Evolutionary conservation across 306 rosid species (phyloP).

Genomic region (Vigna reflexopilosa): DNA sequence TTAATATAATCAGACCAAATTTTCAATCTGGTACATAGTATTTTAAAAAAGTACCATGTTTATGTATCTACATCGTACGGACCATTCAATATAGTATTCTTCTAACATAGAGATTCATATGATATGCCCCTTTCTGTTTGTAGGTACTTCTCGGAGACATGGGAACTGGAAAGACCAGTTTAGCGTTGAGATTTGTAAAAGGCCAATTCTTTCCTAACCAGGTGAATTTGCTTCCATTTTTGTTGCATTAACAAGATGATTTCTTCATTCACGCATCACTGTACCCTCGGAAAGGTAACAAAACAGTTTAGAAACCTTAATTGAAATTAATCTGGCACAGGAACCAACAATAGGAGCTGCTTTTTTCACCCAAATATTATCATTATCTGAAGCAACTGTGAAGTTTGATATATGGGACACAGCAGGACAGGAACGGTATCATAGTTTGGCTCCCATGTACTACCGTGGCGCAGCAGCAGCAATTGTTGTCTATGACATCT

Average conservation of each 20-base stretch:
- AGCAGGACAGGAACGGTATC: conserved; percentile 94
- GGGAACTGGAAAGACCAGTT: conserved; percentile 62
- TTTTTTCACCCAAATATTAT: conserved; percentile 82
- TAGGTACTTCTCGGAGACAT: conserved; percentile 62
- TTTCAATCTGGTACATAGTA: not conserved
- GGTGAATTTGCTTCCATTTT: conserved; percentile 48
- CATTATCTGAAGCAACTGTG: conserved; percentile 82
- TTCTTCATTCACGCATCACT: not conserved
- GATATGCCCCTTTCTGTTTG: conserved; percentile 29
- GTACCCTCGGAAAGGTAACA: not conserved
- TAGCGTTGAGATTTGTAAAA: conserved; percentile 84
- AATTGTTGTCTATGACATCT: conserved; percentile 77
- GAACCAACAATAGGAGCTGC: conserved; percentile 97
- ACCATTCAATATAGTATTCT: not conserved
- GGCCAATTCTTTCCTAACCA: conserved; percentile 77
- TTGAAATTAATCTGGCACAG: conserved; percentile 47
- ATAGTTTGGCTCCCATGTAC: conserved; percentile 94
- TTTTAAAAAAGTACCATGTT: not conserved
- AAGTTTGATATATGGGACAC: conserved; percentile 98
- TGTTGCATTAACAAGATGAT: conserved; percentile 12
- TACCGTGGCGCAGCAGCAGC: conserved; percentile 97
- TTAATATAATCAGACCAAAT: conserved; percentile 1
- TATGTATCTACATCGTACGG: not conserved
- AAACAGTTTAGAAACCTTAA: not conserved
- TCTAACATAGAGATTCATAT: not conserved